These are phyloP conservation scores for Coemansia sp. DNA, from an alignment of 192 early-diverging fungal genomes.

Conservation along the genomic window DNA sequence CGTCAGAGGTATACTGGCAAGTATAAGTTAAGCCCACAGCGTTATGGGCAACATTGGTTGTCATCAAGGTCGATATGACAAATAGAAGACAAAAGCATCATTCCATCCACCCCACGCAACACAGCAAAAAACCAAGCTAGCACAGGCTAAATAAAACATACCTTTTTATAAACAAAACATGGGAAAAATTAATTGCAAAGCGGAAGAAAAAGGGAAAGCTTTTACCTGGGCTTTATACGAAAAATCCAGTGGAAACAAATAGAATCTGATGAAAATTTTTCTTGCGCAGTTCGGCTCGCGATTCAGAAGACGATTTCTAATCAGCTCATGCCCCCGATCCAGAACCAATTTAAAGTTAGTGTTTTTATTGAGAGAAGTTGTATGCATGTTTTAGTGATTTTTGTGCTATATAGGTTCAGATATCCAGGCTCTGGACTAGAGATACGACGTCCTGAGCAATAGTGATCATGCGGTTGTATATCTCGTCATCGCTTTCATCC, in stretches of 20 bases:
- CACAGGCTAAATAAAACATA: neutral
- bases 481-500: conserved; percentile 39
- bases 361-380: too few species aligned
- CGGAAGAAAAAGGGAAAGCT: conserved; percentile 4
- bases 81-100: conserved; percentile 51
- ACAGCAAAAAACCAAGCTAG: neutral
- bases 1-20: conserved; percentile 49
- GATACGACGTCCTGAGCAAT: conserved; percentile 45
- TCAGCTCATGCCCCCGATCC: neutral
- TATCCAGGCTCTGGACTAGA: conserved; percentile 34
- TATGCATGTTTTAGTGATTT: conserved; percentile 1
- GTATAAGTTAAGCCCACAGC: conserved; percentile 50
- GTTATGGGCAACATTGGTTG: conserved; percentile 32
- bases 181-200: neutral
- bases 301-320: neutral
- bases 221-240: conserved; percentile 8
- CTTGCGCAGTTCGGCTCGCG: neutral
- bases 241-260: too few species aligned
- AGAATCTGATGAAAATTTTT: too few species aligned
- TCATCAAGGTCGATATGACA: conserved; percentile 51
- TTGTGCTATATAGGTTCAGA: conserved; percentile 2
- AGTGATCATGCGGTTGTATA: conserved; percentile 44
- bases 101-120: conserved; percentile 12
- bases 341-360: neutral
- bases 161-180: neutral